These are phyloP conservation scores for Tulasnella sp. DNA, from an alignment of 768 basidiomycete genomes.

Conservation along the genomic window DNA sequence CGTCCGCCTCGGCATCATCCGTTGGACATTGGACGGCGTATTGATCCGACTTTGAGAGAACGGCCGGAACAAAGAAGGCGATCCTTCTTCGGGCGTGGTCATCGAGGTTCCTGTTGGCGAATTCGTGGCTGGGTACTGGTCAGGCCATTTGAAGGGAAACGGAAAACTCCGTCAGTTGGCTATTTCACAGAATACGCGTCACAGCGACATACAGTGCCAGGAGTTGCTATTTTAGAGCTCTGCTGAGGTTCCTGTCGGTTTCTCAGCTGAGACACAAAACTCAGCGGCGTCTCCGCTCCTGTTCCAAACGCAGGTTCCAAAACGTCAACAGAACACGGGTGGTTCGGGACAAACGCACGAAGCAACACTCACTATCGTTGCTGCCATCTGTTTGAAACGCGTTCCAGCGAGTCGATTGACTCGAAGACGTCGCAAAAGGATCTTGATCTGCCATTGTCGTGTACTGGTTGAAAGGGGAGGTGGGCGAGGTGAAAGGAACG, in stretches of 20 bases:
- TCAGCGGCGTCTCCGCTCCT: neutral
- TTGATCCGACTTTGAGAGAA: slow-evolving; percentile 16
- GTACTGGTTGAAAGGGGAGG: neutral
- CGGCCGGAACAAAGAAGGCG: slow-evolving; percentile 18
- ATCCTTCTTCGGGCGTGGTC: slow-evolving; percentile 17
- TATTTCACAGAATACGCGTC: neutral
- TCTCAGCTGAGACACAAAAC: neutral
- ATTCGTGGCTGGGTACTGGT: neutral
- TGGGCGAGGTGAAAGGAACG: neutral
- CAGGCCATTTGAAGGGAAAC: neutral
- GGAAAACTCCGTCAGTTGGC: too few relatives aligned
- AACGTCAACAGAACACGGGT: neutral
- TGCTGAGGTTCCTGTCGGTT: slow-evolving; percentile 3
- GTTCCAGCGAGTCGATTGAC: neutral
- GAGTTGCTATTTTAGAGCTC: neutral
- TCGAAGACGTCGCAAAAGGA: neutral
- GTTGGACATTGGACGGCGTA: slow-evolving; percentile 20
- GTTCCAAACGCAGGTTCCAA: neutral
- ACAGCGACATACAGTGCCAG: neutral
- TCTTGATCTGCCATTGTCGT: neutral
- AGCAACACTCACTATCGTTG: neutral
- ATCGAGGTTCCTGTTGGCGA: slow-evolving; percentile 19
- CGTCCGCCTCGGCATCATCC: slow-evolving; percentile 22
- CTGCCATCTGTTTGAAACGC: neutral
- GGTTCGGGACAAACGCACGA: neutral